Evolutionary conservation across 129 eudicot species (phyloP), one percentile per base, ranked within the genome.

Genomic region (Saposhnikovia divaricata): DNA sequence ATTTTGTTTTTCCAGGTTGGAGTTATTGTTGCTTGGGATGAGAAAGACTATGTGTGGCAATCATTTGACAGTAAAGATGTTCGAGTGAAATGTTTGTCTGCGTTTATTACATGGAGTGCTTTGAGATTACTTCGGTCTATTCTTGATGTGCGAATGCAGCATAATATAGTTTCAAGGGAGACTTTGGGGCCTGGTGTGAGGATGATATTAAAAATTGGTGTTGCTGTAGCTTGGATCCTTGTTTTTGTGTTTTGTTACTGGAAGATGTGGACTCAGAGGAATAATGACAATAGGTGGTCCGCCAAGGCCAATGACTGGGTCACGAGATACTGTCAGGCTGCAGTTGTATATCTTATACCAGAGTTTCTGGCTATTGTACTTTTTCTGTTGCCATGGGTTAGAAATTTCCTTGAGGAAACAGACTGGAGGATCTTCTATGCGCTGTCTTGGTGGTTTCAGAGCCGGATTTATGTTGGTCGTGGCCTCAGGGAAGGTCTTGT

Each of bases 381-480:
- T 6, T 91, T 93, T 77, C 4, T 91, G 14, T 19, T 93, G 11
- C 97, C 98, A 15, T 89, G 97, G 95, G 42, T 89, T 72, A 86
- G 95, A 80, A 93, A 93, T 78, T 91, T 89, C 25, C 78, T 93
- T 21, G 97, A 93, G 87, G 85, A 91, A 48, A 85, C 91, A 0
- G 91, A 93, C 79, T 91, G 95, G 97, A 82, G 86, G 82, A 83
- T 91, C 74, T 85, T 93, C 57, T 89, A 93, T 72, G 1, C 83
- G 83, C 37, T 89, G 44, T 82, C 96, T 21, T 91, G 98, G 97
- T 91, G 98, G 98, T 93, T 93, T 80, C 97, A 93, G 78, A 88
- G 90, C 83, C 78, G 90, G 48, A 86, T 82, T 48, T 93, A 89
- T 81, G 98, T 93, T 77, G 98, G 97, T 21, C 91, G 96, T 39